Conservation (phyloP, 208 protist species). For the Crithidia acanthocephali region DNA sequence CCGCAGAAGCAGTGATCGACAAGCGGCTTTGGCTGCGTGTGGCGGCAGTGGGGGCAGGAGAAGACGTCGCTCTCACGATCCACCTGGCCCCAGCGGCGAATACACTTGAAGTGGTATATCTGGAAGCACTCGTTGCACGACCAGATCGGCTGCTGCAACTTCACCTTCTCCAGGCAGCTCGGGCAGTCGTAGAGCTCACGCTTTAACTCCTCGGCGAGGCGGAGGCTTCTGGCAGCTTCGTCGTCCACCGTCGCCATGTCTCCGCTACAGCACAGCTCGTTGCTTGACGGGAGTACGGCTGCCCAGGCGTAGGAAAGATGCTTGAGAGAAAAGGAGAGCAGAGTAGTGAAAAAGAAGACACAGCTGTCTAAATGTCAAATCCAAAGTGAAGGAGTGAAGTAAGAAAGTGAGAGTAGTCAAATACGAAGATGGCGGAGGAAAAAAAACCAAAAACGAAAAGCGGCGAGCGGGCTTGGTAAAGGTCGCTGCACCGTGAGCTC, state of each 20-base stretch:
- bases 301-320: background rate
- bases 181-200: conserved; percentile 62
- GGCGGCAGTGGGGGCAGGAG: conserved; percentile 59
- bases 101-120: conserved; percentile 78
- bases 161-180: conserved; percentile 67
- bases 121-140: conserved; percentile 61
- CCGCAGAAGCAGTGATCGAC: conserved; percentile 74
- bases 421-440: background rate
- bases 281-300: background rate
- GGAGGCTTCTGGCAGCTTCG: conserved; percentile 21
- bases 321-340: background rate
- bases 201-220: conserved; percentile 52
- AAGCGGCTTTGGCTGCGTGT: conserved; percentile 34
- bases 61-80: conserved; percentile 32
- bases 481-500: no score
- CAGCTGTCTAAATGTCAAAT: no score
- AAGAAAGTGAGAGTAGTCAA: no score
- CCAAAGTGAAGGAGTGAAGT: no score
- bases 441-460: no score
- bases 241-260: background rate
- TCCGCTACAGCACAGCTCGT: background rate
- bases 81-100: conserved; percentile 57
- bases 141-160: conserved; percentile 55
- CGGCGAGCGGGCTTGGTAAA: no score
- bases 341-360: no score